phyloP scores from a whole-genome alignment of 2,329 filamentous ascomycete species.

The Fusarium graminum region DNA sequence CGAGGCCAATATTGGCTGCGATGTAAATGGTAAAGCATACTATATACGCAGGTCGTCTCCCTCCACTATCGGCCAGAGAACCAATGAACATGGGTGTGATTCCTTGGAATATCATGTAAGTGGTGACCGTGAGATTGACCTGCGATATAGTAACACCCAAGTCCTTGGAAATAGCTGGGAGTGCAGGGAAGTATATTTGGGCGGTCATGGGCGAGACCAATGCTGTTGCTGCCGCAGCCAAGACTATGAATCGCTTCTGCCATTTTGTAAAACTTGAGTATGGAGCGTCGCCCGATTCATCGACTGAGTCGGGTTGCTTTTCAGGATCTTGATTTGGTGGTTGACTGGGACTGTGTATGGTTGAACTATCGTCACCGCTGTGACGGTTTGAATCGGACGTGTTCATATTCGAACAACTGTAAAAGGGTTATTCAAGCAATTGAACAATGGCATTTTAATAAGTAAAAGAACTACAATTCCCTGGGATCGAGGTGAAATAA shows the following conservation, averaged over 20 bases:
- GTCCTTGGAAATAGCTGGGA: conserved; percentile 62
- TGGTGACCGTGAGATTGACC: conserved; percentile 66
- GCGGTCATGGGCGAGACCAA: conserved; percentile 63
- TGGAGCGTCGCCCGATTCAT: conserved; percentile 21
- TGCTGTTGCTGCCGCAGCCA: conserved; percentile 55
- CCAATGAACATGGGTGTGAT: conserved; percentile 69
- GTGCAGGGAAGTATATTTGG: conserved; percentile 68
- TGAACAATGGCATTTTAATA: not conserved
- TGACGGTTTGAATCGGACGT: conserved; percentile 5
- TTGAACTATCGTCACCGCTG: conserved; percentile 4
- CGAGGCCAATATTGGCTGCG: conserved; percentile 66
- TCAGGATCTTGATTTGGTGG: conserved; percentile 19
- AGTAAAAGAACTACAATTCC: not conserved
- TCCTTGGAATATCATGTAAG: conserved; percentile 72
- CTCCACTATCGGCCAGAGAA: conserved; percentile 66
- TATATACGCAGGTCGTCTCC: conserved; percentile 67
- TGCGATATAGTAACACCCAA: conserved; percentile 58
- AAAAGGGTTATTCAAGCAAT: not conserved
- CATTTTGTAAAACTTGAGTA: conserved; percentile 58
- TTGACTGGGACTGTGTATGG: conserved; percentile 7
- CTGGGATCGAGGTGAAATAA: conserved; percentile 16
- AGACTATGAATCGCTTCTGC: conserved; percentile 58
- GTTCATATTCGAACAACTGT: conserved; percentile 15
- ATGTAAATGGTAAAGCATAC: conserved; percentile 67
- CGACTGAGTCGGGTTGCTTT: conserved; percentile 10